Evolutionary conservation across 257 asterid genomes (phyloP), one percentile per base, ranked within the genome.

Genomic region (Solanum boliviense): DNA sequence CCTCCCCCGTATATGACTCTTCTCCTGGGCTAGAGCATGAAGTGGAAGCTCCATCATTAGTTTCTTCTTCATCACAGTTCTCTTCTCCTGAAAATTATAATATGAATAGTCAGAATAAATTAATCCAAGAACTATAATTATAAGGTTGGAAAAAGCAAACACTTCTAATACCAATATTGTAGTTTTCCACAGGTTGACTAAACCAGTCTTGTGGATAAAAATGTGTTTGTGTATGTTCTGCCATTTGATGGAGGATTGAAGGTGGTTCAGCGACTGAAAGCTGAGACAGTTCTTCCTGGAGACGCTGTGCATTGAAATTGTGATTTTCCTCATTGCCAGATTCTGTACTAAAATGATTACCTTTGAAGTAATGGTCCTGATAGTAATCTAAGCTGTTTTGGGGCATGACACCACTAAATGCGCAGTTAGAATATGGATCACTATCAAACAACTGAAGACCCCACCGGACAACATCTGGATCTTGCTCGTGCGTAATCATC

Each of bases 401-500:
- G 35, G 93, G 34, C 25, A 89, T 27, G 76, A 93, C 88, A 83
- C 94, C 94, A 88, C 93, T 91, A 89, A 93, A 96, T 39, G 94
- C 95, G 88, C 90, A 93, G 88, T 92, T 92, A 35, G 98, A 90
- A 89, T 95, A 95, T n/a, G 98, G 99, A 92, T 95, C 98, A 6
- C 98, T 95, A 34, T 95, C 98, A 65, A 96, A 96, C 87, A 96
- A 94, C 93, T 93, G 96, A 90, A 94, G 98, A 58, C 99, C 99
- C 99, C 99, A 96, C 84, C 94, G 95, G 86, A 96, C 92, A 85
- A 96, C 98, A 89, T 96, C 99, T 9, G 98, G 96, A 93, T 95
- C 98, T 93, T 95, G 98, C 88, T 96, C 99, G 52, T 94, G 92
- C 7, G 98, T 91, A 83, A 94, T 91, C 99, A 96, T 96, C 86